Evolutionary conservation across 2,329 filamentous ascomycete genomes (phyloP), one percentile per base, ranked within the genome.

Genomic region (Colletotrichum somersetense): DNA sequence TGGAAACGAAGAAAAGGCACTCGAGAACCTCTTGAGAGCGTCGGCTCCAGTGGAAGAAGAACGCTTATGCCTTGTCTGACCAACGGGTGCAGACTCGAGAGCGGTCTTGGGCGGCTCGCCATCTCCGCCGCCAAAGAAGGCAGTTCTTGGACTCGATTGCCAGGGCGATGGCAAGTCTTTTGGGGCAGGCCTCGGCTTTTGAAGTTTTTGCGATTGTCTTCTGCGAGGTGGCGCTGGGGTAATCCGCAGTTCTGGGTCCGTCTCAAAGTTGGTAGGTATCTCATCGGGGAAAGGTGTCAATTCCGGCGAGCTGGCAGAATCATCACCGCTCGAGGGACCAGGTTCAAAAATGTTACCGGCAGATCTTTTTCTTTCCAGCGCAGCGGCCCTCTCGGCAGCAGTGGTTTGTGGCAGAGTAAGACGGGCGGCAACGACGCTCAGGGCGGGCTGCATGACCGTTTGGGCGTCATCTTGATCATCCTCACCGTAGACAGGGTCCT

Each of bases 1-100:
- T 8, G 73, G 73, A 44, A 89, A 81, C 7, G 88, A 90, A 1
- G 89, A 88, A 11, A 91, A 77, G 0, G 85, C 88, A 72, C 87
- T 89, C 55, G 87, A 87, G 55, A 91, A 78, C 74, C 84, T 87
- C 77, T 85, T 89, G 35, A 91, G 77, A 6, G 88, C 86, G 66
- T 91, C 89, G 44, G 88, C 84, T 18, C 89, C 86, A 3, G 85
- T 84, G 2, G 89, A 91, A 20, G 85, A 83, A 23, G 89, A 87
- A 26, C 89, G 83, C 16, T 83, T 80, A 56, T 84, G 83, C 62
- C 87, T 83, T 11, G 79, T 81, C 23, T 83, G 81, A n/a, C 81
- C 80, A 66, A 89, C 85, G 2, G 87, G 68, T 50, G 73, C 85
- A 5, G 81, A 79, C 14, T 84, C 82, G 40, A 89, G 78, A 12